These are phyloP conservation scores for Tephrocybe sp. DNA, from an alignment of 768 basidiomycete species.

Conservation along the genomic window DNA sequence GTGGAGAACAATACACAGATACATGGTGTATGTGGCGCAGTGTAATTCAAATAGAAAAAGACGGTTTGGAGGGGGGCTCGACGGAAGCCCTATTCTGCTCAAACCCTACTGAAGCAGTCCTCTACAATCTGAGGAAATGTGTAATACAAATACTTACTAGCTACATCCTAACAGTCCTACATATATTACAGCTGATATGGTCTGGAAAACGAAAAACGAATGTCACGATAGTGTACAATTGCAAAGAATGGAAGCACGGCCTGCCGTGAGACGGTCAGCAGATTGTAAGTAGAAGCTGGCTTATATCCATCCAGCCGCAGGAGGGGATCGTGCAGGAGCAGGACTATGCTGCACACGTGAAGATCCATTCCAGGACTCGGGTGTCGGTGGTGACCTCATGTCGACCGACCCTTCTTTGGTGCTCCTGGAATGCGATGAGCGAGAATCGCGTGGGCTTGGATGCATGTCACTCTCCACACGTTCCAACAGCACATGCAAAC, in stretches of 20 bases:
- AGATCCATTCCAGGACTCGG: constrained; percentile 43
- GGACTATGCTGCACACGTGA: constrained; percentile 26
- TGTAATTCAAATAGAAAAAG: too few relatives aligned
- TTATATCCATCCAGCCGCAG: constrained; percentile 53
- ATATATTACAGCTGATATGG: background rate
- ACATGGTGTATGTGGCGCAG: too few relatives aligned
- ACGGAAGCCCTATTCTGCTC: too few relatives aligned
- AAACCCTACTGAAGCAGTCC: too few relatives aligned
- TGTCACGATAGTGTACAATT: background rate
- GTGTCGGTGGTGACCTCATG: constrained; percentile 39
- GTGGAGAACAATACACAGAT: too few relatives aligned
- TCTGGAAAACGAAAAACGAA: constrained; percentile 2
- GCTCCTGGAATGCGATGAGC: constrained; percentile 19
- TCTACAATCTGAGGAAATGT: too few relatives aligned
- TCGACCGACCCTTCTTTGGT: constrained; percentile 16
- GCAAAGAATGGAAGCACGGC: background rate
- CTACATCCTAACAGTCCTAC: too few relatives aligned
- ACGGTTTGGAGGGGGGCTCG: too few relatives aligned
- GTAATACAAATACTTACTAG: too few relatives aligned
- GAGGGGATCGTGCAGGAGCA: constrained; percentile 31
- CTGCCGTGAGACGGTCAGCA: background rate
- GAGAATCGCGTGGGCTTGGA: constrained; percentile 17
- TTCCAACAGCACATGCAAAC: constrained; percentile 62
- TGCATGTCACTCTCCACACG: constrained; percentile 37
- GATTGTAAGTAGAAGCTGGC: background rate